These are phyloP conservation scores for Lagenidium giganteum DNA, from an alignment of 352 stramenopile species.

Conservation along the genomic window DNA sequence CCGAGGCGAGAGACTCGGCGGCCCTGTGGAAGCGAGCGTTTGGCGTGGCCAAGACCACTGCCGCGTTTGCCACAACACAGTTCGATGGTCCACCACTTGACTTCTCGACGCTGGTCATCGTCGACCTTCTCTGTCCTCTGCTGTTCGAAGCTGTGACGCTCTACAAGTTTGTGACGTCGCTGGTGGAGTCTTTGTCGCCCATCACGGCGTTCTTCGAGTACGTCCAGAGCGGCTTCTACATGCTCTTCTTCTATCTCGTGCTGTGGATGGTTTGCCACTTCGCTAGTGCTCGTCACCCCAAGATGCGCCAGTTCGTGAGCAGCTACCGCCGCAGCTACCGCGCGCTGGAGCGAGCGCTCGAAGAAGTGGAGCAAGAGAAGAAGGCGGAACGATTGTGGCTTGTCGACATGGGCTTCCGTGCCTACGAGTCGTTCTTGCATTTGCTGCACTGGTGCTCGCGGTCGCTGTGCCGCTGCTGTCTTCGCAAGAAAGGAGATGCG, in stretches of 20 bases:
- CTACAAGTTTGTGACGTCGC: conserved; percentile 50
- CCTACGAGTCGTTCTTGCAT: conserved; percentile 64
- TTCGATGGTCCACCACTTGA: conserved; percentile 79
- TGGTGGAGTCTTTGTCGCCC: conserved; percentile 61
- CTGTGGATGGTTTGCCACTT: conserved; percentile 85
- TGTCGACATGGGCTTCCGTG: conserved; percentile 78
- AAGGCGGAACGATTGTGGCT: conserved; percentile 81
- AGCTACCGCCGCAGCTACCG: conserved; percentile 79
- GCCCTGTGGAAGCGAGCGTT: conserved; percentile 73
- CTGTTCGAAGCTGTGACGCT: conserved; percentile 78
- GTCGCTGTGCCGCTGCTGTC: too few species aligned
- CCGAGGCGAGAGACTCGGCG: conserved; percentile 19
- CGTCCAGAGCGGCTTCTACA: conserved; percentile 78
- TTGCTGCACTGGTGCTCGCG: conserved; percentile 35
- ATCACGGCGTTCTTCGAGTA: conserved; percentile 79
- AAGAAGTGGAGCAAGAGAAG: conserved; percentile 77
- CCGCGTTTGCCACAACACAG: conserved; percentile 70
- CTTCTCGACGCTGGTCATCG: conserved; percentile 81
- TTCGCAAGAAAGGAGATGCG: too few species aligned
- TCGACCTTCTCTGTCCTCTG: conserved; percentile 77
- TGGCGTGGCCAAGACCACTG: conserved; percentile 52
- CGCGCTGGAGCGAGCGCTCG: conserved; percentile 64
- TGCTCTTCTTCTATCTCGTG: conserved; percentile 55
- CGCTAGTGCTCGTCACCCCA: conserved; percentile 76
- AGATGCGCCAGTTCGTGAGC: conserved; percentile 86